Conservation (phyloP, 805 yeast genomes). For the Lipomyces oligophaga region DNA sequence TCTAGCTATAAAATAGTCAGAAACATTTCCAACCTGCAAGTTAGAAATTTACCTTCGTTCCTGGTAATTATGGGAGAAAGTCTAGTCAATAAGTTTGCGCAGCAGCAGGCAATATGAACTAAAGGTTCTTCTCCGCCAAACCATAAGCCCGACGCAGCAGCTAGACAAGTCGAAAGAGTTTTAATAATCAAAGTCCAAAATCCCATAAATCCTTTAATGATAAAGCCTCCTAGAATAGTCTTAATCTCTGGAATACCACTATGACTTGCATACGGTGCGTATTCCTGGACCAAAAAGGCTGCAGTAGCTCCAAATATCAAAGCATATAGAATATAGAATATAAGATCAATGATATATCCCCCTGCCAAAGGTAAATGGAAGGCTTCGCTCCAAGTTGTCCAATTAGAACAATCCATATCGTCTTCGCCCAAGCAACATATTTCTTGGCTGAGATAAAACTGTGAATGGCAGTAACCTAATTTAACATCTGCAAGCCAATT, state of each 20-base stretch:
- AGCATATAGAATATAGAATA: slow-evolving; percentile 42
- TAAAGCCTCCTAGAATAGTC: slow-evolving; percentile 62
- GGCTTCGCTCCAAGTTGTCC: slow-evolving; percentile 39
- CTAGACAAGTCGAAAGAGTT: slow-evolving; percentile 54
- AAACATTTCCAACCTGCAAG: too few relatives aligned
- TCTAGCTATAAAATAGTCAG: slow-evolving; percentile 13
- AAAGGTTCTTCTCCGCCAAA: slow-evolving; percentile 85
- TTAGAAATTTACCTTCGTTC: slow-evolving; percentile 48
- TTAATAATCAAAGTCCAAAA: slow-evolving; percentile 52
- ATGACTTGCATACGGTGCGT: slow-evolving; percentile 43
- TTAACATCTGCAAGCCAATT: slow-evolving; percentile 76
- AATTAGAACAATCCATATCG: slow-evolving; percentile 40
- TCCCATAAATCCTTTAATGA: slow-evolving; percentile 52
- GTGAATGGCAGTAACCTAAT: slow-evolving; percentile 64
- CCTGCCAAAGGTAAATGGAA: slow-evolving; percentile 33
- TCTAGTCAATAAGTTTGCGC: slow-evolving; percentile 43
- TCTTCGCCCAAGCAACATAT: slow-evolving; percentile 72
- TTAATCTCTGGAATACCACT: slow-evolving; percentile 76
- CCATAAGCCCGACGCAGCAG: slow-evolving; percentile 75
- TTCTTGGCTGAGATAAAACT: slow-evolving; percentile 59
- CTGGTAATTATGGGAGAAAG: slow-evolving; percentile 35
- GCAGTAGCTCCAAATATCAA: slow-evolving; percentile 43
- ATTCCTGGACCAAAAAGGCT: slow-evolving; percentile 34
- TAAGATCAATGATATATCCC: slow-evolving; percentile 37
- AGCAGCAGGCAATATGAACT: slow-evolving; percentile 70